A percentile compares a stretch with the other conserved stretches of the same genome.
Evolutionary conservation across 345 rosid genomes (phyloP).

Genomic region (Erysimum cheiranthoides): DNA sequence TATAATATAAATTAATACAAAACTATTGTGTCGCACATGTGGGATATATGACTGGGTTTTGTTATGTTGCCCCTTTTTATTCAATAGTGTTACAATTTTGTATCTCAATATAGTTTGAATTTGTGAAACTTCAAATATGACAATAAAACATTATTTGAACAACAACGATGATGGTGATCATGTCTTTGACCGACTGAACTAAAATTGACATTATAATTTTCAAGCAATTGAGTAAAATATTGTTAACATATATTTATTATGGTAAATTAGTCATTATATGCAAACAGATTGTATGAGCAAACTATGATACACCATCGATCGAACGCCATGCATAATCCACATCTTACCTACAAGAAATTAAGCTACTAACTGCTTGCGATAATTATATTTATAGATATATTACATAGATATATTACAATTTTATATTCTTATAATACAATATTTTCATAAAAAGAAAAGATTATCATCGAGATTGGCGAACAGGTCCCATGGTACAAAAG

Average conservation of each 20-base stretch:
- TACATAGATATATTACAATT: conserved; percentile 23
- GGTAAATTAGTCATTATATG: neutral
- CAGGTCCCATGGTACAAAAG: conserved; percentile 67
- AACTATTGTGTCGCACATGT: conserved; percentile 29
- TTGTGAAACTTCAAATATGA: conserved; percentile 16
- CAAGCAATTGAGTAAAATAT: neutral
- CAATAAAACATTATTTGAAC: conserved; percentile 2
- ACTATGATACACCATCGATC: conserved; percentile 7
- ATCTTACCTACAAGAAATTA: conserved; percentile 35
- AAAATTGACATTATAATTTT: neutral
- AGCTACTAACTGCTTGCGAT: conserved; percentile 11
- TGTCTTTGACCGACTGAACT: neutral
- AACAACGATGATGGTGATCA: neutral
- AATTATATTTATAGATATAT: conserved; percentile 5
- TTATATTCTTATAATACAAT: conserved; percentile 21
- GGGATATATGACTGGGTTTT: conserved; percentile 10
- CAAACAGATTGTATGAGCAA: conserved; percentile 18
- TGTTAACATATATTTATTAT: neutral
- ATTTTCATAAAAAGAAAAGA: conserved; percentile 45
- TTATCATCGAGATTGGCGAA: conserved; percentile 56
- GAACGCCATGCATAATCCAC: conserved; percentile 32
- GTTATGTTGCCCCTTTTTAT: neutral
- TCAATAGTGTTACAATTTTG: neutral
- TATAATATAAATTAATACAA: neutral
- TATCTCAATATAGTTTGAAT: neutral